Base-by-base conservation (phyloP, 2,329 filamentous ascomycete genomes). In the Cordyceps cicadae region DNA sequence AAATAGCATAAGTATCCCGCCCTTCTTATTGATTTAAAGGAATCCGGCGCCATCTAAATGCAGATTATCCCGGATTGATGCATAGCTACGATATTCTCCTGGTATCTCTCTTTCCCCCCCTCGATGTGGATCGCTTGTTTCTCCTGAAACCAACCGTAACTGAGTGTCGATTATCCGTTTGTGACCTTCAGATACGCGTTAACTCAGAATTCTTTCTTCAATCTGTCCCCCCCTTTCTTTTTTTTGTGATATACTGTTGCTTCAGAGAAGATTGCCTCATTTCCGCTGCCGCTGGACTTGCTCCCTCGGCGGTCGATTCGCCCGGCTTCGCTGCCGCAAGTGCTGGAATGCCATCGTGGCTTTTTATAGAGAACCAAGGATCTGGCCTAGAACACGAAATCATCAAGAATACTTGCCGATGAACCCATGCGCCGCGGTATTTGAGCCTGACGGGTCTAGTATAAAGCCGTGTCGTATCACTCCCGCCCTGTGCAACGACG, bases 81-180 rank as follows among this genome's bases (percentile, higher is more conserved):
- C 17, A 45, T 15, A 32, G 15, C 15, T 0, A 5, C 7, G 3
- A 15, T n/a, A 12, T 45, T 45, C 53, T 32, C 5, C 12, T 21
- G 17, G 19, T 45, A 19, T 32, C 39, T 32, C 11, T 32, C 53
- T 4, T 4, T 32, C 24, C 2, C 24, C n/a, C 15, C 15, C 14
- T 12, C 11, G 19, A 24, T 7, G 19, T 48, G 39, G 45, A 32
- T 49, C 54, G 54, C 48, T 57, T 57, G 45, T 32, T 34, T 43
- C 41, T n/a, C n/a, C 8, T 21, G 21, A 32, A 57, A 50, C 34
- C 3, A 32, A n/a, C 19, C 54, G n/a, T 50, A 48, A 50, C 49
- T 50, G 39, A 39, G n/a, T 48, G 29, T 60, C 41, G 57, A 45
- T 53, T 53, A 29, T n/a, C 48, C 57, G 57, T 60, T 60, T 60